phyloP scores from a whole-genome alignment of 2,329 filamentous ascomycete species.

The Penicillium sp. region DNA sequence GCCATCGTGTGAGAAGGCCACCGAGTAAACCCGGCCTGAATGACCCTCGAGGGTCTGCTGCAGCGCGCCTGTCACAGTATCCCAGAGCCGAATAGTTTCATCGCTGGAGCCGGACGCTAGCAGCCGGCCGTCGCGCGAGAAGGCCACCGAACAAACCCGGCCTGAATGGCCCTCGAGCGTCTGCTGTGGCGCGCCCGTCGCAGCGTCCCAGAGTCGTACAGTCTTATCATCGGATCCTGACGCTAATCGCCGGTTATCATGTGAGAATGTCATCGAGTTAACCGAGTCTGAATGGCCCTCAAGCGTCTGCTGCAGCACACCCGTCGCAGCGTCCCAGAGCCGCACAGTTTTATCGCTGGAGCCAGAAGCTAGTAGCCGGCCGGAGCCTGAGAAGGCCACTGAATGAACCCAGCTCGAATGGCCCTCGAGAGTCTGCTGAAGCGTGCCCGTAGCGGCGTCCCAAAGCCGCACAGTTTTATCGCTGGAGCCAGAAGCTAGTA shows the following conservation, averaged over 20 bases:
- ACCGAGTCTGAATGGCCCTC: not conserved
- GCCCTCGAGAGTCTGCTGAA: not conserved
- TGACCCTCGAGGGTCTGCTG: not conserved
- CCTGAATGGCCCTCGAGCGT: not conserved
- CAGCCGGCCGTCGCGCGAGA: not conserved
- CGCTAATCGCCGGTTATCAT: not conserved
- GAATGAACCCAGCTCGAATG: not conserved
- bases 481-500: slow-evolving; percentile 13
- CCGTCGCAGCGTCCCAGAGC: not conserved
- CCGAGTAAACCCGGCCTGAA: not conserved
- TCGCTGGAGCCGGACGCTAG: not conserved
- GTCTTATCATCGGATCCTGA: not conserved
- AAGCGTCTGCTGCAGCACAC: not conserved
- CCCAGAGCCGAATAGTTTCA: not conserved
- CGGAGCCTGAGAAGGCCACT: not conserved
- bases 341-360: not conserved
- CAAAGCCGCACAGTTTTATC: slow-evolving; percentile 1
- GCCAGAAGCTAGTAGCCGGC: not conserved
- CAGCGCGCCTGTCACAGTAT: not conserved
- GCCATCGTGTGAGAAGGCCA: slow-evolving; percentile 3
- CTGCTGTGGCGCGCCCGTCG: not conserved
- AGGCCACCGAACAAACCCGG: not conserved
- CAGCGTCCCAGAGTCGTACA: not conserved
- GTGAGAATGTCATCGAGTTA: not conserved
- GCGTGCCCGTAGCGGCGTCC: not conserved